A percentile compares a stretch with the other conserved stretches of the same genome.
Conservation (phyloP, 2,329 filamentous ascomycete genomes). For the Endoconidiophora polonica region DNA sequence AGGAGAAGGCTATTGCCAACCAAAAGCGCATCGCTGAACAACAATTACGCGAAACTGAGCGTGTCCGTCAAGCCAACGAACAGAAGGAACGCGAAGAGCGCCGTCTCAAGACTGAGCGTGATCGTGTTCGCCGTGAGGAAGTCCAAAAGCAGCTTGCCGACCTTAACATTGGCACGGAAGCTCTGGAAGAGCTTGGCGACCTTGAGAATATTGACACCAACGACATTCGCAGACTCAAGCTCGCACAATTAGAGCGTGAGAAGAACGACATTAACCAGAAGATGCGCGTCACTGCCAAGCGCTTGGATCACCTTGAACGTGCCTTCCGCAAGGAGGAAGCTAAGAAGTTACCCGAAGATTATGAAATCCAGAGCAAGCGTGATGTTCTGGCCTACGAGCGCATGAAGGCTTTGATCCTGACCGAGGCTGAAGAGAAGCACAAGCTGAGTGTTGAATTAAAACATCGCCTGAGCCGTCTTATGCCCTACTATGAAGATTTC, state of each 20-base stretch:
- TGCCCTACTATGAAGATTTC: slow-evolving; percentile 74
- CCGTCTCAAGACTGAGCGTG: slow-evolving; percentile 70
- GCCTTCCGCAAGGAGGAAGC: slow-evolving; percentile 90
- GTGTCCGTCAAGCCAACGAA: slow-evolving; percentile 77
- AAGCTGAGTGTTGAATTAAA: slow-evolving; percentile 84
- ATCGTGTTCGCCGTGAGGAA: slow-evolving; percentile 82
- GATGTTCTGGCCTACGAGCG: slow-evolving; percentile 70
- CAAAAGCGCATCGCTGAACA: slow-evolving; percentile 76
- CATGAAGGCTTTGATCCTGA: slow-evolving; percentile 59
- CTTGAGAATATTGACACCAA: slow-evolving; percentile 78
- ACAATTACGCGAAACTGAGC: slow-evolving; percentile 77
- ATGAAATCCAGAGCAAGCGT: slow-evolving; percentile 60
- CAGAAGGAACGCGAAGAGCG: slow-evolving; percentile 79
- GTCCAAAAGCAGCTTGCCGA: slow-evolving; percentile 85
- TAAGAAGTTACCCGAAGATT: slow-evolving; percentile 80
- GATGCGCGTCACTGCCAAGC: slow-evolving; percentile 81
- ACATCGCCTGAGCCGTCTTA: slow-evolving; percentile 72
- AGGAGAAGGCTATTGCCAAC: slow-evolving; percentile 82
- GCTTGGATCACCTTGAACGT: slow-evolving; percentile 91
- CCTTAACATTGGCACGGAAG: slow-evolving; percentile 75
- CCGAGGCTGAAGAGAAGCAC: slow-evolving; percentile 74
- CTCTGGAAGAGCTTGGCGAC: slow-evolving; percentile 55
- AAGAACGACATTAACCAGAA: slow-evolving; percentile 92
- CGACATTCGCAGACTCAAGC: slow-evolving; percentile 82
- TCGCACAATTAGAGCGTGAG: slow-evolving; percentile 89